Evolutionary conservation across 768 basidiomycete genomes (phyloP), one percentile per base, ranked within the genome.

Genomic region (Trametes gibbosa): DNA sequence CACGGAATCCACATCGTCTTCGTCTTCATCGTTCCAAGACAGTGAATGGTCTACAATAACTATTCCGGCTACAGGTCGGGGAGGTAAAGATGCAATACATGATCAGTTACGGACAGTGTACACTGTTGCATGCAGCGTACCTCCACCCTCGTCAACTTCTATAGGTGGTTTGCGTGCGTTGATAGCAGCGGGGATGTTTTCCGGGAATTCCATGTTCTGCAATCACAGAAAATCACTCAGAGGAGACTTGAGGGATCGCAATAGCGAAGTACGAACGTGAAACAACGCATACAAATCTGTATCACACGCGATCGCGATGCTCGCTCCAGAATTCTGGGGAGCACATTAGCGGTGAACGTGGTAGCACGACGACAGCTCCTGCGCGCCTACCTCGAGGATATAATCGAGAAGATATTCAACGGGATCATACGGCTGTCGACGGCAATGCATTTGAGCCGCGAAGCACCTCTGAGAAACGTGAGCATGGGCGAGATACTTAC

Each of bases 351-450:
- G 0, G 5, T 19, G 13, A 49, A 24, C 8, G 19, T 23, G 6
- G 7, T 8, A 1, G 19, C 2, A 24, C 4, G 8, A 21, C 8
- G 21, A 24, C 10, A 23, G 21, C 10, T 14, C 13, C 5, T 4
- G 19, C 23, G 24, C 10, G 12, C 43, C 1, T 41, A 65, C 64
- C 50, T 53, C 17, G 2, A 65, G 40, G 16, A 65, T 65, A 35
- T 65, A 62, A 37, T 65, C 64, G 12, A 65, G 47, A 0, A 57
- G 43, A 6, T 24, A 32, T 25, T 59, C 46, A 8, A 65, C 57
- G 1, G 64, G 60, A 21, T 61, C 60, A 12, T 25, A 39, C 2
- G 52, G 48, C 56, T 64, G 17, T 10, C 14, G 23, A 42, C 8
- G 19, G 21, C 41, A n/a, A 17, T 19, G 41, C n/a, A 8, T 42